Percentiles rank a stretch among this genome's conserved stretches.
Conservation (phyloP, 2,329 filamentous ascomycete species). For the Arachnopeziza araneosa region DNA sequence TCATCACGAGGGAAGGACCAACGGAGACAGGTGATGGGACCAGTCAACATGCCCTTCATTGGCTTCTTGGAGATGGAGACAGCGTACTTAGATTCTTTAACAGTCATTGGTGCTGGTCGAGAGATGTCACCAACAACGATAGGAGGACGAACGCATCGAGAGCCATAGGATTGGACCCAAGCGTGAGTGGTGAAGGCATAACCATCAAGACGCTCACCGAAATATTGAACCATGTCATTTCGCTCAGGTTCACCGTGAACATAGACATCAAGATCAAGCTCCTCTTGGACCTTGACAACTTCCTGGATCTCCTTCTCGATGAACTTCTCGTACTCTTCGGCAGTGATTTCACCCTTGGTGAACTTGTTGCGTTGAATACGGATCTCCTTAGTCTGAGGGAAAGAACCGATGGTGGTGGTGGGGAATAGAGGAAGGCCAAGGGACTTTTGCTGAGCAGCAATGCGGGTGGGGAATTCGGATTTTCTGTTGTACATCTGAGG, state of each 20-base stretch:
- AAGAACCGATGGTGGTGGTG: slow-evolving; percentile 98
- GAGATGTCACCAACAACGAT: slow-evolving; percentile 99
- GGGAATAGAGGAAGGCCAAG: slow-evolving; percentile 96
- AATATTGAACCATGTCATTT: slow-evolving; percentile 99
- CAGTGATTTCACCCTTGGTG: slow-evolving; percentile 95
- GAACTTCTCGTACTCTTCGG: slow-evolving; percentile 93
- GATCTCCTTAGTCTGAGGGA: slow-evolving; percentile 99
- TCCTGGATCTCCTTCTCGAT: slow-evolving; percentile 98
- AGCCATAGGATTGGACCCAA: slow-evolving; percentile 98
- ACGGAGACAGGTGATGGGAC: slow-evolving; percentile 95
- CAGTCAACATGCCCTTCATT: slow-evolving; percentile 99
- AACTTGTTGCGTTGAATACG: slow-evolving; percentile 95
- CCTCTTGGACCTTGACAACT: slow-evolving; percentile 94
- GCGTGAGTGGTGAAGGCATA: slow-evolving; percentile 99
- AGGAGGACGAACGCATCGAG: slow-evolving; percentile 93
- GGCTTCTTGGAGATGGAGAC: slow-evolving; percentile 95
- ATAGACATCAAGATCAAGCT: slow-evolving; percentile 93
- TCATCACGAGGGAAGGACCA: slow-evolving; percentile 99
- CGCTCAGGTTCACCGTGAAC: slow-evolving; percentile 99
- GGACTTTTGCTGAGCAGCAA: slow-evolving; percentile 82
- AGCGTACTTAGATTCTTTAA: slow-evolving; percentile 99
- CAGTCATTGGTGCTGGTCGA: slow-evolving; percentile 93
- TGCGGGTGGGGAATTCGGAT: slow-evolving; percentile 79
- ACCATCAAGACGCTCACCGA: slow-evolving; percentile 92
- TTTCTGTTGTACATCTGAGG: slow-evolving; percentile 85